Conservation (phyloP, 179 eudicot genomes). For the Spinacia oleracea region DNA sequence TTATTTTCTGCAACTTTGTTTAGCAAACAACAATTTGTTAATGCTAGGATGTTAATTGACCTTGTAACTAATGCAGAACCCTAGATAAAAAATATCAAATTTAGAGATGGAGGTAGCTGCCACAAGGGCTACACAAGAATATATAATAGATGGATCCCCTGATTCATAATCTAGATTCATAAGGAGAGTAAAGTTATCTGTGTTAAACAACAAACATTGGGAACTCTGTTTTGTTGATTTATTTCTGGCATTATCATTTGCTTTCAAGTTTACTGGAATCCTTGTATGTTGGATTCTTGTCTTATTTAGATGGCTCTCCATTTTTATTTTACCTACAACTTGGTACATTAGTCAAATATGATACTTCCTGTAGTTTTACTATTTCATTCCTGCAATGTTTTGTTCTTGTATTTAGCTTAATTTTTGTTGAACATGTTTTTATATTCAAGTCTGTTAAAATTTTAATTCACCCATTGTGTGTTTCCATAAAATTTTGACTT, state of each 20-base stretch:
- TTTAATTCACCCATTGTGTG: background rate
- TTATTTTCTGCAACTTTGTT: constrained; percentile 2
- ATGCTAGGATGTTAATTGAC: background rate
- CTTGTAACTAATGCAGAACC: constrained; percentile 43
- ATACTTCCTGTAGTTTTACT: background rate
- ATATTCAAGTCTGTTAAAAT: constrained; percentile 1
- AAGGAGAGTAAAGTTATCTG: constrained; percentile 40
- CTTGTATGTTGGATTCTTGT: background rate
- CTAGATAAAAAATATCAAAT: constrained; percentile 81
- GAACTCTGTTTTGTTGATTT: background rate
- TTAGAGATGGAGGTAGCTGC: constrained; percentile 95
- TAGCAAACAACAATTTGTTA: background rate
- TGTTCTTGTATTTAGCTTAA: background rate
- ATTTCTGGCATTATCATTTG: background rate
- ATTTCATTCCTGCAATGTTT: background rate
- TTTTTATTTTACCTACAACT: background rate
- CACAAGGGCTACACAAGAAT: constrained; percentile 89
- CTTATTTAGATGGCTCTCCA: background rate
- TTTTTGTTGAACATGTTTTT: constrained; percentile 2
- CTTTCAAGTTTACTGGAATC: constrained; percentile 11
- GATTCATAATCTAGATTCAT: constrained; percentile 47
- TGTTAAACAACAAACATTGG: background rate
- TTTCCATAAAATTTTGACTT: constrained; percentile 67
- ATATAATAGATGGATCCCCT: constrained; percentile 73
- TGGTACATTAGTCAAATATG: background rate